Evolutionary conservation across 1,139 yeast species (phyloP), one percentile per base, ranked within the genome.

Genomic region (Scheffersomyces titani): DNA sequence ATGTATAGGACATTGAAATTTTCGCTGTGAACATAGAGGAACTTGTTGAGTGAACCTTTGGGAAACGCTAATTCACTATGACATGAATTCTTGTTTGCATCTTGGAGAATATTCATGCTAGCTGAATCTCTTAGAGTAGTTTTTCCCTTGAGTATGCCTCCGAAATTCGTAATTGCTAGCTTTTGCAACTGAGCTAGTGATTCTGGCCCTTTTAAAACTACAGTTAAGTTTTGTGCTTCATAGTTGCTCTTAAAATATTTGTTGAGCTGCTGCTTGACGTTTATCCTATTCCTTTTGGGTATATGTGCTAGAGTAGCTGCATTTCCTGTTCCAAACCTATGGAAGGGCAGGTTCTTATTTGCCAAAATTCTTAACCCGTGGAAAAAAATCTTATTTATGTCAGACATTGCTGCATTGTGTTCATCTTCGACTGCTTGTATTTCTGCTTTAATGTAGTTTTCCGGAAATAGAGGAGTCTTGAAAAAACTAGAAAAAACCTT

Each of bases 161-260:
- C 67, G 64, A 87, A 87, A 57, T 75, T 68, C 0, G 70, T 51
- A 2, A 76, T 51, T 0, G 85, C 86, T 19, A 85, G 58, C 62
- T 84, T 87, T 54, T 82, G 84, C 49, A 89, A 67, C 46, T 73
- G 70, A 59, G 86, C 85, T 49, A 87, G 63, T 0, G 92, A 85
- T 57, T 87, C 88, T 0, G 91, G 86, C 0, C 92, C 88, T 61
- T 82, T 77, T 2, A 89, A 62, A 1, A 88, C 90, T 44, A 88
- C 55, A 0, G 84, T 72, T 82, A 86, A 82, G 52, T 78, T 85
- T 5, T 67, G 65, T 0, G 82, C 67, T 5, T 55, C 52, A 57
- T 73, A 84, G 55, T 76, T 62, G 0, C 57, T 22, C 1, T 68
- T 50, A 57, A 71, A 81, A 63, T 75, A 79, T 1, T 60, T 51